Evolutionary conservation across 2,329 filamentous ascomycete genomes (phyloP), one percentile per base, ranked within the genome.

Genomic region (Exutisphaerella laricina): DNA sequence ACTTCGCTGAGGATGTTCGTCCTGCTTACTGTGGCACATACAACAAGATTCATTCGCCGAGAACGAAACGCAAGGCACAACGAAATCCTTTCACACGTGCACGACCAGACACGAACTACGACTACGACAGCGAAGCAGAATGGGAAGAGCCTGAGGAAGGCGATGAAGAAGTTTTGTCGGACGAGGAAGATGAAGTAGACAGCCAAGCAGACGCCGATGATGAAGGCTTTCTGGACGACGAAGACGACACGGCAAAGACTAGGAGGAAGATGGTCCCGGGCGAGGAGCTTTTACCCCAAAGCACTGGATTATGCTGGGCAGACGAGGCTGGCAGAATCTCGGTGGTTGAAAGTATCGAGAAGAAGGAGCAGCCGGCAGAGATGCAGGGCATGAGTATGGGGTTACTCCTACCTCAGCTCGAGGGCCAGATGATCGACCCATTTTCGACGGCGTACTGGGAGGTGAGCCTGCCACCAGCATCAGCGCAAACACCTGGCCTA

Each of bases 191-290:
- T 4, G 75, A 79, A 38, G 78, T 82, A 7, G 83, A 84, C 18
- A 83, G 85, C 31, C 80, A 84, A 37, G 74, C 86, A 8, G 83
- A 80, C n/a, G 84, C 86, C 12, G 84, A 86, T 49, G 88, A 94
- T 46, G 86, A 88, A 3, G 89, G 81, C 13, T 96, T 96, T 58
- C 71, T 96, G 1, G 89, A 95, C 54, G 87, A 94, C 56, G 86
- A 86, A 4, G 86, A 94, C 18, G 61, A 63, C 41, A 51, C 49
- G 40, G 86, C 92, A 64, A 58, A 76, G 68, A 60, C 70, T 66
- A 75, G 77, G 70, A 69, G 77, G 61, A 65, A 82, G 67, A 64
- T 75, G 5, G 69, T 77, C 56, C 77, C 70, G 22, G 79, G 81
- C 21, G 80, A 86, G 51, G 80, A 86, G 51, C 73, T 94, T 57